Conservation (phyloP, 1,139 yeast species). For the Geotrichum bryndzae region DNA sequence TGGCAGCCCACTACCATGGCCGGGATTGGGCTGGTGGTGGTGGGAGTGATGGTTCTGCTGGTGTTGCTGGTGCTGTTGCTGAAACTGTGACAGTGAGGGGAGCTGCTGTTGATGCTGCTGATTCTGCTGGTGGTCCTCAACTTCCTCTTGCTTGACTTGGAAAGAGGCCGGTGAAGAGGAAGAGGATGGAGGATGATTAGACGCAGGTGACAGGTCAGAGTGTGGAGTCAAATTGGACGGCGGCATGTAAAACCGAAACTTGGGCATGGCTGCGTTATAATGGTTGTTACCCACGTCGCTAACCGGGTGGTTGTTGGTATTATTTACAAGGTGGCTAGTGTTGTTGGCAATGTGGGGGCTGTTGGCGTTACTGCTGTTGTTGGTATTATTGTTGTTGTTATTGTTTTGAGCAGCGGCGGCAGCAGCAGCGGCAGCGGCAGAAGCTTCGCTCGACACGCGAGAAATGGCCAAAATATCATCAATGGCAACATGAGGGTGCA, state of each 20-base stretch:
- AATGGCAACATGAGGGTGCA: slow-evolving; percentile 22
- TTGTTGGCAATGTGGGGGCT: not conserved
- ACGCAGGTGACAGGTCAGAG: slow-evolving; percentile 8
- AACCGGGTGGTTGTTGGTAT: not conserved
- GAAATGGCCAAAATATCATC: slow-evolving; percentile 13
- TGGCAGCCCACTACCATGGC: slow-evolving; percentile 3
- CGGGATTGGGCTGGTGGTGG: slow-evolving; percentile 7
- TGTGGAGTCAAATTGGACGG: slow-evolving; percentile 8
- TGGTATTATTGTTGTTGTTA: not conserved
- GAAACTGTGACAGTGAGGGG: slow-evolving; percentile 10
- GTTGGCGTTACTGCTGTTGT: not conserved
- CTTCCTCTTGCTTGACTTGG: not conserved
- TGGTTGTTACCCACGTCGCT: not conserved
- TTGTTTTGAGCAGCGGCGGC: not conserved
- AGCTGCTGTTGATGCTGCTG: slow-evolving; percentile 5
- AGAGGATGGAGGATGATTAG: not conserved
- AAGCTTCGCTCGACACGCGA: not conserved
- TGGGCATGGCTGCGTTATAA: slow-evolving; percentile 7
- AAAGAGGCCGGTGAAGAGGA: slow-evolving; percentile 4
- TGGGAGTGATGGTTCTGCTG: slow-evolving; percentile 1
- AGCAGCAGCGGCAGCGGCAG: not conserved
- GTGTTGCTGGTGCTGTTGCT: slow-evolving; percentile 2
- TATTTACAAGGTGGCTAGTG: not conserved
- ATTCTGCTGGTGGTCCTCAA: slow-evolving; percentile 4
- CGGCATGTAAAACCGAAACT: slow-evolving; percentile 14